Percentiles rank a stretch among this genome's conserved stretches.
These are phyloP conservation scores for Boletus rubropictus DNA, from an alignment of 768 basidiomycete genomes.

Conservation along the genomic window DNA sequence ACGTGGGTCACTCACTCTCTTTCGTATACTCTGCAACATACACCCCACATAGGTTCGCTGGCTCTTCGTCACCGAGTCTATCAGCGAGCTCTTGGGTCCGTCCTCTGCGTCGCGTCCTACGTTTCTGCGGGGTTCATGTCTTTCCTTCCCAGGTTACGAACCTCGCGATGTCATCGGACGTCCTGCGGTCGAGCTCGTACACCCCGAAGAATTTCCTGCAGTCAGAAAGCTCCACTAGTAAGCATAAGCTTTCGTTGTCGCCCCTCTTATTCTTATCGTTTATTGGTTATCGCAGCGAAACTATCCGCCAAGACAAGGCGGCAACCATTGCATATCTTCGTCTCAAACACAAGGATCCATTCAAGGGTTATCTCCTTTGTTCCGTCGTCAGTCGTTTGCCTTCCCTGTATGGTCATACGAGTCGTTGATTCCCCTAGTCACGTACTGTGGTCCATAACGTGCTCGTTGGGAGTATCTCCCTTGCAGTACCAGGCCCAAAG, in stretches of 20 bases:
- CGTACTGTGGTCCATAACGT: conserved; percentile 71
- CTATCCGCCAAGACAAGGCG: conserved; percentile 73
- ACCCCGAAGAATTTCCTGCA: conserved; percentile 69
- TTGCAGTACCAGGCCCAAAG: conserved; percentile 67
- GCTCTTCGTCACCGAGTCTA: conserved; percentile 62
- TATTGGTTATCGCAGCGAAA: conserved; percentile 44
- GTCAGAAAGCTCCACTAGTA: conserved; percentile 70
- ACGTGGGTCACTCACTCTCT: conserved; percentile 37
- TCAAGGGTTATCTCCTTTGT: conserved; percentile 70
- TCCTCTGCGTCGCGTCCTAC: background rate
- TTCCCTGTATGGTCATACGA: background rate
- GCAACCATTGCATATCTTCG: conserved; percentile 75
- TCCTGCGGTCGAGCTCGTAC: conserved; percentile 69
- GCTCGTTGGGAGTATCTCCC: conserved; percentile 72
- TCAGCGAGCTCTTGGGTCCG: conserved; percentile 58
- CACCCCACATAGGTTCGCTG: conserved; percentile 48
- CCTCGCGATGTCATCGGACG: conserved; percentile 64
- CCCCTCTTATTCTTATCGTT: background rate
- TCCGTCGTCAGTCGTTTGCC: conserved; percentile 51
- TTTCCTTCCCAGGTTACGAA: conserved; percentile 54
- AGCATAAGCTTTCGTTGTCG: background rate
- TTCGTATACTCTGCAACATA: background rate
- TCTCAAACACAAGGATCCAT: conserved; percentile 73
- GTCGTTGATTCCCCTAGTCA: conserved; percentile 29
- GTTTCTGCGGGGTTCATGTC: background rate